Conservation (phyloP, 2,329 filamentous ascomycete genomes). For the Ophiostoma fasciatum region DNA sequence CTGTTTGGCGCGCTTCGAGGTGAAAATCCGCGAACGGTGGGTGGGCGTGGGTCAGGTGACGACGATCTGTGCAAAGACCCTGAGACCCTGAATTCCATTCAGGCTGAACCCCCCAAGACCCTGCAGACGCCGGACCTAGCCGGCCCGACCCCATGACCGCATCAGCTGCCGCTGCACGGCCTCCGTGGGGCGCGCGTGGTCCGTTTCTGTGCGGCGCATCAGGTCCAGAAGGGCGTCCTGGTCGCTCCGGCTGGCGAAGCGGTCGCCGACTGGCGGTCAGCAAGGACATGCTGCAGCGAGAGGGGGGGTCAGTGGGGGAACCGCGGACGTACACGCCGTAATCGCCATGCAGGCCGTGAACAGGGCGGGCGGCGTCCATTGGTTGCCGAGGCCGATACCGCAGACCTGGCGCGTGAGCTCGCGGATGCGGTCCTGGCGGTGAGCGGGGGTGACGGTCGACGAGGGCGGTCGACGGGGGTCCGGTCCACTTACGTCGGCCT, state of each 20-base stretch:
- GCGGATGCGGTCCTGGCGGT: slow-evolving; percentile 23
- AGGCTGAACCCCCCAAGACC: too few species aligned
- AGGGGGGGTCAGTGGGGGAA: neutral
- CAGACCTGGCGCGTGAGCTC: slow-evolving; percentile 36
- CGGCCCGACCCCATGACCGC: slow-evolving; percentile 15
- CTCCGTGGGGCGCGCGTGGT: slow-evolving; percentile 20
- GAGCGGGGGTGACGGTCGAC: neutral
- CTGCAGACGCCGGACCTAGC: too few species aligned
- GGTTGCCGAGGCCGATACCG: slow-evolving; percentile 43
- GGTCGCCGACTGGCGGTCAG: slow-evolving; percentile 16
- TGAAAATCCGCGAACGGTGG: too few species aligned
- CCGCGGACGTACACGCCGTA: slow-evolving; percentile 28
- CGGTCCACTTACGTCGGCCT: slow-evolving; percentile 5
- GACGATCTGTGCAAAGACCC: too few species aligned
- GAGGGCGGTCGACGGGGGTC: neutral
- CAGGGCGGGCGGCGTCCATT: slow-evolving; percentile 36
- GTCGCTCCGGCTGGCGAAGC: slow-evolving; percentile 16
- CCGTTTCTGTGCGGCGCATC: slow-evolving; percentile 16
- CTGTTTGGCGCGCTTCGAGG: too few species aligned
- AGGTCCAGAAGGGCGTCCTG: slow-evolving; percentile 18
- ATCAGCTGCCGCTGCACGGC: slow-evolving; percentile 17
- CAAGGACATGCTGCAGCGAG: neutral
- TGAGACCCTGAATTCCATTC: too few species aligned
- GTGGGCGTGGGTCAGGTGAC: too few species aligned
- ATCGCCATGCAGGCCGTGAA: slow-evolving; percentile 43